Conservation (phyloP, 129 eudicot species). For the Sambucus nigra region DNA sequence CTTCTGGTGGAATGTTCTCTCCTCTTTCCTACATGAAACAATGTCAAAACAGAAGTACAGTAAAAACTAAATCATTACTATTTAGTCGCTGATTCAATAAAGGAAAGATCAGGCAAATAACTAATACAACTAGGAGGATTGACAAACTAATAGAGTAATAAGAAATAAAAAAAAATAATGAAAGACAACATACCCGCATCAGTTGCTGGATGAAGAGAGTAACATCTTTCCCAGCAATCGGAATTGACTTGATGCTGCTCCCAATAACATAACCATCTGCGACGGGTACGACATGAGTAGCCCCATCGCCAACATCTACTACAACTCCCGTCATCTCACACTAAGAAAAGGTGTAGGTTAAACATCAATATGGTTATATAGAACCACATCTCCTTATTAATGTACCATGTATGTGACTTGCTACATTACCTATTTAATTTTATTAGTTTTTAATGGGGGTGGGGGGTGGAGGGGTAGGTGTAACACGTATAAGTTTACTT, state of each 20-base stretch:
- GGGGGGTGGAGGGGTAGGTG: background rate
- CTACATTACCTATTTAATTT: too few relatives aligned
- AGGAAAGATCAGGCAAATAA: background rate
- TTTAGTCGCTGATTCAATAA: background rate
- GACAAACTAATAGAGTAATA: too few relatives aligned
- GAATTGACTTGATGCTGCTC: constrained; percentile 90
- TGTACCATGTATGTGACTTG: background rate
- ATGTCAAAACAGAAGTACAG: background rate
- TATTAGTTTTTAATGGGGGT: too few relatives aligned
- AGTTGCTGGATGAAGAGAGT: constrained; percentile 87
- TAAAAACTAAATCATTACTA: background rate
- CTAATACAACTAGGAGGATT: background rate
- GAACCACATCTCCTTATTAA: background rate
- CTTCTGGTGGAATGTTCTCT: constrained; percentile 93
- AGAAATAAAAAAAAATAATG: too few relatives aligned
- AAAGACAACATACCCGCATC: constrained; percentile 52
- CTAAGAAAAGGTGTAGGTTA: constrained; percentile 31
- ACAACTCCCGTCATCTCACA: constrained; percentile 99
- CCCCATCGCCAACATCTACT: constrained; percentile 95
- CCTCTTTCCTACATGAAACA: constrained; percentile 82
- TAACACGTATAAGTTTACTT: background rate
- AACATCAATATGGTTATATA: background rate
- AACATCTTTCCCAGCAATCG: constrained; percentile 78
- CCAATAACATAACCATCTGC: constrained; percentile 99
- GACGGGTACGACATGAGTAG: constrained; percentile 97